Percentiles rank a stretch among this genome's conserved stretches.
Conservation (phyloP, 2,329 filamentous ascomycete species). For the Venturia pyrina region DNA sequence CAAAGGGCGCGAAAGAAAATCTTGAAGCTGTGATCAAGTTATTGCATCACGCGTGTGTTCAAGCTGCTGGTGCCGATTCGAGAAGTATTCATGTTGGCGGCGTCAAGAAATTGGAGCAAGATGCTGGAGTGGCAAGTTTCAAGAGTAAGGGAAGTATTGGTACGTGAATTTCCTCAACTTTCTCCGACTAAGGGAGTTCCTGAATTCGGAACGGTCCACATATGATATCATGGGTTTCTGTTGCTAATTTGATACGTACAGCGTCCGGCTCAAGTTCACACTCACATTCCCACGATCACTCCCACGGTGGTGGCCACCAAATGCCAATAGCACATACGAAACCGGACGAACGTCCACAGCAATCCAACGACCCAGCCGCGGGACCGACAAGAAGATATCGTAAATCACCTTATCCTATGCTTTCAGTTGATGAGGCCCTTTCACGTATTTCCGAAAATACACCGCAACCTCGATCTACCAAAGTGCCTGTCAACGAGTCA, state of each 20-base stretch:
- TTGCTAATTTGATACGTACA: background rate
- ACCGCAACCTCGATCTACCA: constrained; percentile 50
- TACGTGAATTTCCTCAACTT: background rate
- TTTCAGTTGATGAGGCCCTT: constrained; percentile 74
- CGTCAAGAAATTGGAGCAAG: constrained; percentile 70
- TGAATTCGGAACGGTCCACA: no score
- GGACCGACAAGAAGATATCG: constrained; percentile 62
- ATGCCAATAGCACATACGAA: constrained; percentile 59
- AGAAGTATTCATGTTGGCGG: constrained; percentile 70
- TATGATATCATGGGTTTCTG: no score
- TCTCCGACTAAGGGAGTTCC: no score
- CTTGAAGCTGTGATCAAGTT: constrained; percentile 78
- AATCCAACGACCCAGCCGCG: constrained; percentile 50
- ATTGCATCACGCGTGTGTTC: constrained; percentile 89
- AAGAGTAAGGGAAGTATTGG: constrained; percentile 20
- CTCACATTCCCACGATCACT: constrained; percentile 33
- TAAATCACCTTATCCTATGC: constrained; percentile 85
- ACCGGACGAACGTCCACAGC: constrained; percentile 43
- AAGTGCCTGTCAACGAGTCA: constrained; percentile 49
- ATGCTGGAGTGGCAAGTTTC: constrained; percentile 52
- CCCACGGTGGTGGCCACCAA: constrained; percentile 46
- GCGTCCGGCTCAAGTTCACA: background rate
- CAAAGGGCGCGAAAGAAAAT: constrained; percentile 92
- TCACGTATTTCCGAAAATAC: constrained; percentile 62
- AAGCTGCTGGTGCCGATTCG: constrained; percentile 76